A percentile compares a stretch with the other conserved stretches of the same genome.
Evolutionary conservation across 2,329 filamentous ascomycete genomes (phyloP).

Genomic region (Chaetomiaceae sp.): DNA sequence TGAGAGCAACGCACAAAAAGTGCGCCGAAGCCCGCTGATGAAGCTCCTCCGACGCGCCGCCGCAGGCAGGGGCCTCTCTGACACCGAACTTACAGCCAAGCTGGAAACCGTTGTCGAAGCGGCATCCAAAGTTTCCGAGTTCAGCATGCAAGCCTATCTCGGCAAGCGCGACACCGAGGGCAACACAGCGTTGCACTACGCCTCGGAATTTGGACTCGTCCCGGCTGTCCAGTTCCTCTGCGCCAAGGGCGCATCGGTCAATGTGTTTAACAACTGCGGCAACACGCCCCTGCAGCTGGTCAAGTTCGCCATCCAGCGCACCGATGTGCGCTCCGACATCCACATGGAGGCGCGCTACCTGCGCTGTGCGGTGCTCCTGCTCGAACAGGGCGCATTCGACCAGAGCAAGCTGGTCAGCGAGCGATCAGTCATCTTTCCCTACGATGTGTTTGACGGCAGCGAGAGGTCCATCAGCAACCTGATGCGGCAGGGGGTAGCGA

Average conservation of each 20-base stretch:
- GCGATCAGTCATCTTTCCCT: constrained; percentile 25
- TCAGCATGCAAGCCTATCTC: constrained; percentile 19
- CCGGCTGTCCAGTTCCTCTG: constrained; percentile 25
- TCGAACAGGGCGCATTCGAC: constrained; percentile 28
- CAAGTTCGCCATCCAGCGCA: constrained; percentile 29
- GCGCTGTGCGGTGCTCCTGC: constrained; percentile 25
- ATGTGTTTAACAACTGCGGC: constrained; percentile 29
- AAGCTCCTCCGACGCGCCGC: constrained; percentile 25
- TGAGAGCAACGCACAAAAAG: constrained; percentile 22
- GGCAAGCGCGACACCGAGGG: constrained; percentile 27
- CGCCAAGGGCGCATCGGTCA: constrained; percentile 22
- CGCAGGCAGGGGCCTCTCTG: constrained; percentile 20
- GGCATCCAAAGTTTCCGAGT: constrained; percentile 18
- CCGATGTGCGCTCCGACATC: constrained; percentile 28
- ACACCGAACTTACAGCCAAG: constrained; percentile 20
- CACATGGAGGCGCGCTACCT: constrained; percentile 29
- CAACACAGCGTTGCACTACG: constrained; percentile 28
- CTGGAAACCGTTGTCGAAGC: constrained; percentile 21
- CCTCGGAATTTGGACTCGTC: constrained; percentile 27
- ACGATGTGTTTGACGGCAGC: constrained; percentile 28
- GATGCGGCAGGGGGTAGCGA: constrained; percentile 25
- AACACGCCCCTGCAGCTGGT: constrained; percentile 29
- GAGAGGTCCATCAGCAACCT: constrained; percentile 26
- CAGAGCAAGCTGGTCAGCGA: constrained; percentile 29
- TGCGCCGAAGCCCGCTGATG: constrained; percentile 26